phyloP scores from a whole-genome alignment of 2,329 filamentous ascomycete genomes.

The Cladophialophora carrionii region DNA sequence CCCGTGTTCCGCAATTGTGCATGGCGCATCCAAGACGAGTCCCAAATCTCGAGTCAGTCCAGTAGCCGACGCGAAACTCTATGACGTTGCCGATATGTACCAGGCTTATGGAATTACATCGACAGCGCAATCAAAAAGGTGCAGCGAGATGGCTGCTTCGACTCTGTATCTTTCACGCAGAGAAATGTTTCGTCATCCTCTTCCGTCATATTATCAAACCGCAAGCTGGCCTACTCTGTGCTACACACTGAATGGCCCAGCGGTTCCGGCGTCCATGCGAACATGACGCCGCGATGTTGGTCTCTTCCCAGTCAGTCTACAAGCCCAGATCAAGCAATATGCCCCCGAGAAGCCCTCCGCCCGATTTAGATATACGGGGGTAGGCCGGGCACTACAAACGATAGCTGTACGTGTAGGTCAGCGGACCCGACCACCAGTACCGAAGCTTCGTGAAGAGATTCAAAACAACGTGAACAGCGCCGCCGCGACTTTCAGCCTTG shows the following conservation, averaged over 20 bases:
- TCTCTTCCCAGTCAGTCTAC: not conserved
- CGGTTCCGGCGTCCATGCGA: not conserved
- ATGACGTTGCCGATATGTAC: not conserved
- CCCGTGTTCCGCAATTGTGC: not conserved
- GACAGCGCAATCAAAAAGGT: not conserved
- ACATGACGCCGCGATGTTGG: not conserved
- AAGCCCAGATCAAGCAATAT: not conserved
- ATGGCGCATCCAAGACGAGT: not conserved
- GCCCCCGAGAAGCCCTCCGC: not conserved
- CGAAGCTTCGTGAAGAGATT: not conserved
- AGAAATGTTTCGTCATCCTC: not conserved
- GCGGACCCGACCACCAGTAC: not conserved
- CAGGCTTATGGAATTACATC: not conserved
- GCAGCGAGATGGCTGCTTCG: not conserved
- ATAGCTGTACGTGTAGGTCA: not conserved
- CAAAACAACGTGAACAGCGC: not conserved
- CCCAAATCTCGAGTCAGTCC: not conserved
- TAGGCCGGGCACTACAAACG: not conserved
- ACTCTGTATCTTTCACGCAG: not conserved
- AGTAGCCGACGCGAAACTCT: not conserved
- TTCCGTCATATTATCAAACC: not conserved
- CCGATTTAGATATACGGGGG: not conserved
- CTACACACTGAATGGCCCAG: not conserved
- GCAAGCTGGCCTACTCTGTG: no score
- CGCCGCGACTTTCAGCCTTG: not conserved